A percentile compares a stretch with the other conserved stretches of the same genome.
phyloP scores from a whole-genome alignment of 257 asterid genomes.

The Linaria vulgaris region DNA sequence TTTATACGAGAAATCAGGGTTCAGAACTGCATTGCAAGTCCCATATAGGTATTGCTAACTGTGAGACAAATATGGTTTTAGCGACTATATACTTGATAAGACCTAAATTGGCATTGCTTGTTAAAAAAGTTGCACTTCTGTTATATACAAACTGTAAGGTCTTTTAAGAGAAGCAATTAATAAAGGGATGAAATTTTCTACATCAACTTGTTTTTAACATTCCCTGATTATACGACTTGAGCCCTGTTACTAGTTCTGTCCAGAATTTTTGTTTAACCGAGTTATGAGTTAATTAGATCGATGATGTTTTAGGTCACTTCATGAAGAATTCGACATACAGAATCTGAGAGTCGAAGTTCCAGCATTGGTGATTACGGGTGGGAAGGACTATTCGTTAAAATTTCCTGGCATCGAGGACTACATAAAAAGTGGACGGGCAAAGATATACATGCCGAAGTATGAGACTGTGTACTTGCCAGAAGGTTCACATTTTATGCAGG shows the following conservation, averaged over 20 bases:
- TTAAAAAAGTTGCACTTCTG: background rate
- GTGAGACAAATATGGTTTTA: too few species aligned
- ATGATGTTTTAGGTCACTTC: constrained; percentile 21
- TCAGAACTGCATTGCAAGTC: constrained; percentile 40
- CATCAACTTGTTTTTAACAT: background rate
- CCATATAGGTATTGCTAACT: constrained; percentile 42
- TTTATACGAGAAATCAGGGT: constrained; percentile 37
- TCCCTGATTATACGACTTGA: background rate
- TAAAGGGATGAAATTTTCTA: too few species aligned
- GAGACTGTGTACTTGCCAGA: constrained; percentile 44
- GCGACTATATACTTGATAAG: too few species aligned
- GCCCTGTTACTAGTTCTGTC: background rate
- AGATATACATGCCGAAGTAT: constrained; percentile 36
- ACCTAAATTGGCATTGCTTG: too few species aligned
- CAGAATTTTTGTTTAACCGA: constrained; percentile 13
- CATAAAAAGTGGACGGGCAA: constrained; percentile 38
- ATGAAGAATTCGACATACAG: constrained; percentile 20
- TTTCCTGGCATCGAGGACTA: constrained; percentile 56
- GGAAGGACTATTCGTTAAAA: constrained; percentile 50
- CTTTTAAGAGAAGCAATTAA: too few species aligned
- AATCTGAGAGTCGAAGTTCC: constrained; percentile 38
- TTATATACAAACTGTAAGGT: too few species aligned
- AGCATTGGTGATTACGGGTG: constrained; percentile 55
- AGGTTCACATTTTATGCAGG: constrained; percentile 75
- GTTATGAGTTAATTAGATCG: background rate